Evolutionary conservation across 345 rosid species (phyloP).

Genomic region (rapeseed (Brassica napus)): Da-Ae NC_063444.1:42053001-42053500

Average conservation of each 20-base stretch:
- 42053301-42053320: not conserved
- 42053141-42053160: not conserved
- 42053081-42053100: not conserved
- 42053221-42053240: slow-evolving; percentile 18
- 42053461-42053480: not conserved
- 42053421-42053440: not conserved
- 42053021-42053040: slow-evolving; percentile 12
- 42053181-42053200: slow-evolving; percentile 31
- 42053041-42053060: not conserved
- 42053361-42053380: slow-evolving; percentile 11
- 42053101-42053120: slow-evolving; percentile 14
- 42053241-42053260: not conserved
- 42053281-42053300: not conserved
- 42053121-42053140: slow-evolving; percentile 27
- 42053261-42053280: not conserved
- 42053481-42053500: not conserved
- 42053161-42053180: not conserved
- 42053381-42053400: not conserved
- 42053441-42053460: not conserved
- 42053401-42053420: slow-evolving; percentile 32
- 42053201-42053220: slow-evolving; percentile 33
- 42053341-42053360: slow-evolving; percentile 7
- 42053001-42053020: slow-evolving; percentile 8
- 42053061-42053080: not conserved
- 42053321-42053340: not conserved